phyloP scores from a whole-genome alignment of 129 eudicot genomes.

The Chrysanthemum lavandulifolium region DNA sequence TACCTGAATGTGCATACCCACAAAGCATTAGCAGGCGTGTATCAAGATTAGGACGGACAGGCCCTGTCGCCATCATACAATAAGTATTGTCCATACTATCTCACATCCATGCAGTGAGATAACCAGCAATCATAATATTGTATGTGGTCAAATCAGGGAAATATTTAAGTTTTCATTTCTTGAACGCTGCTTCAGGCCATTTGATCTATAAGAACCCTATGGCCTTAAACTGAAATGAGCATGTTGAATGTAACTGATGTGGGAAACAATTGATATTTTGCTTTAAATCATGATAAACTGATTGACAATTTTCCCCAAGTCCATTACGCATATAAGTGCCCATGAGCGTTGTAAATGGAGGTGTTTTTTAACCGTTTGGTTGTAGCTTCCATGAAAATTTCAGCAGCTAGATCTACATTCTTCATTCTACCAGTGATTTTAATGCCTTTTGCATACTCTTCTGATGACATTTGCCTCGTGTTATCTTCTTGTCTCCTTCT shows the following conservation, averaged over 20 bases:
- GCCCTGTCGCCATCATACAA: conserved; percentile 30
- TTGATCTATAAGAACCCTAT: conserved; percentile 56
- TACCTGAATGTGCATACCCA: conserved; percentile 77
- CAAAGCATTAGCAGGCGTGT: conserved; percentile 78
- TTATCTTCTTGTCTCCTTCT: conserved; percentile 54
- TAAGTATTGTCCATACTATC: conserved; percentile 76
- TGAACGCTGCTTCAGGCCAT: conserved; percentile 51
- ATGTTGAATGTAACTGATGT: conserved; percentile 74
- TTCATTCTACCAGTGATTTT: conserved; percentile 60
- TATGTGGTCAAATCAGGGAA: conserved; percentile 55
- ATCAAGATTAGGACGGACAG: conserved; percentile 46
- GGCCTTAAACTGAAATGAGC: conserved; percentile 65
- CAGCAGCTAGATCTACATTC: conserved; percentile 63
- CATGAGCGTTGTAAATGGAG: conserved; percentile 65
- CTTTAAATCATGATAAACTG: conserved; percentile 57
- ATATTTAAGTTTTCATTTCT: conserved; percentile 46
- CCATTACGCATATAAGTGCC: conserved; percentile 55
- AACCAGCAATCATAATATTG: conserved; percentile 61
- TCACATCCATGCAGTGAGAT: conserved; percentile 96
- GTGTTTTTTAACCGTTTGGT: conserved; percentile 38
- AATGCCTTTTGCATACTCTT: conserved; percentile 80
- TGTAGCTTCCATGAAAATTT: conserved; percentile 68
- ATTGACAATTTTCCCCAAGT: conserved; percentile 49
- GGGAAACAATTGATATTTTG: conserved; percentile 46
- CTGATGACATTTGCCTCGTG: conserved; percentile 51